These are phyloP conservation scores for Myriosclerotinia curreyana DNA, from an alignment of 2,329 filamentous ascomycete species.

Conservation along the genomic window DNA sequence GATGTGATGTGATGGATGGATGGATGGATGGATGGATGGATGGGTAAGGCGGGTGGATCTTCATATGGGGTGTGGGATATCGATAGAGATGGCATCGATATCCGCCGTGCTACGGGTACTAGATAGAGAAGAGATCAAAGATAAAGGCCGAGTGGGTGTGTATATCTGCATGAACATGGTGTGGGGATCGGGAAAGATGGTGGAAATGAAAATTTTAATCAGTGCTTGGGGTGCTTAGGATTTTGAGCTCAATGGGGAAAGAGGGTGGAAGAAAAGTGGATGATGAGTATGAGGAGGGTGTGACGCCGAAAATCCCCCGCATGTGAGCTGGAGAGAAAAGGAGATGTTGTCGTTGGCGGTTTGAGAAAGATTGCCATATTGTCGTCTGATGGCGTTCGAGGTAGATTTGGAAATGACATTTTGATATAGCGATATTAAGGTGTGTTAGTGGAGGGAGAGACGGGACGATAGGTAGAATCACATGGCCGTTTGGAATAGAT, in stretches of 20 bases:
- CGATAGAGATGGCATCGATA: neutral
- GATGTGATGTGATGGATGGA: neutral
- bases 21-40: neutral
- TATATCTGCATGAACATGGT: constrained; percentile 8
- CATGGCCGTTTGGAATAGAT: constrained; percentile 13
- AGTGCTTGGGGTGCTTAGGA: neutral
- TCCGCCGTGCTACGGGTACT: neutral
- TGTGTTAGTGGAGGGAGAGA: neutral
- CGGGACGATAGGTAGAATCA: constrained; percentile 2
- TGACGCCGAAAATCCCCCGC: neutral
- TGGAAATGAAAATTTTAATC: constrained; percentile 6
- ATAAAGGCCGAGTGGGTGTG: neutral
- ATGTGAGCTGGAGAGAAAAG: constrained; percentile 4
- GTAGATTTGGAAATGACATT: constrained; percentile 3
- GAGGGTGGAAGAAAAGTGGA: neutral
- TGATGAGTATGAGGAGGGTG: neutral
- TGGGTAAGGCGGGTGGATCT: constrained; percentile 10
- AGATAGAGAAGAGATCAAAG: neutral
- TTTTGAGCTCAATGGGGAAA: neutral
- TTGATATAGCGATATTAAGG: neutral
- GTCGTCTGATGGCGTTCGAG: constrained; percentile 5
- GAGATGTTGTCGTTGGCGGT: neutral
- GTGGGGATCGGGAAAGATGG: neutral
- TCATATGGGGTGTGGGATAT: constrained; percentile 14
- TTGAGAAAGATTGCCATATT: constrained; percentile 6